Percentiles rank a stretch among this genome's conserved stretches.
phyloP scores from a whole-genome alignment of 768 basidiomycete genomes.

The Tephrocybe sp. region DNA sequence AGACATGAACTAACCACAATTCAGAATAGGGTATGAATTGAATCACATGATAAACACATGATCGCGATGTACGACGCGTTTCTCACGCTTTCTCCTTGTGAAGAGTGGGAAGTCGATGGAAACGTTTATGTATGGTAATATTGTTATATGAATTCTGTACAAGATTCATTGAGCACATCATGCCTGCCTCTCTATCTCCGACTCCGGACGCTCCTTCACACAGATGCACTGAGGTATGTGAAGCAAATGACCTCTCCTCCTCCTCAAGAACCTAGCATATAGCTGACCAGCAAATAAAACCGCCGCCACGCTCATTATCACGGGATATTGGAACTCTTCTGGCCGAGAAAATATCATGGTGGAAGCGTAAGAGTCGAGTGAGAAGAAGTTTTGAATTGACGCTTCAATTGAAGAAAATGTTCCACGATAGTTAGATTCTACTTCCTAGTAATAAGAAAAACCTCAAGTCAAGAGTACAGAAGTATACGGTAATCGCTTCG shows the following conservation, averaged over 20 bases:
- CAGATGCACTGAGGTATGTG: slow-evolving; percentile 15
- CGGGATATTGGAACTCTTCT: slow-evolving; percentile 27
- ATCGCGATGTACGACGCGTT: too few relatives aligned
- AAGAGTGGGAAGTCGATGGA: too few relatives aligned
- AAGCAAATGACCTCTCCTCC: slow-evolving; percentile 23
- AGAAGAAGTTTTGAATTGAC: slow-evolving; percentile 26
- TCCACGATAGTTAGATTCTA: slow-evolving; percentile 19
- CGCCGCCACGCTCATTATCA: slow-evolving; percentile 19
- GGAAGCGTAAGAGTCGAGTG: slow-evolving; percentile 23
- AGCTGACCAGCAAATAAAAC: slow-evolving; percentile 16
- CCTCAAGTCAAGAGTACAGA: too few relatives aligned
- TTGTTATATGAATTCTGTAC: too few relatives aligned
- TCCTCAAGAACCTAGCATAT: slow-evolving; percentile 22
- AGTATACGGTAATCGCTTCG: background rate
- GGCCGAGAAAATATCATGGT: slow-evolving; percentile 25
- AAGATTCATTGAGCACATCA: too few relatives aligned
- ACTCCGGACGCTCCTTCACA: background rate
- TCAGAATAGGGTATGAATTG: too few relatives aligned
- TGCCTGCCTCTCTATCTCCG: background rate
- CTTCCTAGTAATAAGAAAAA: slow-evolving; percentile 15
- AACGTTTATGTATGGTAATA: too few relatives aligned
- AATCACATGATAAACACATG: background rate
- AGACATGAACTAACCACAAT: background rate
- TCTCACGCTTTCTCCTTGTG: too few relatives aligned
- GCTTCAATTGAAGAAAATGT: slow-evolving; percentile 27